Conservation (phyloP, 495 filamentous ascomycete genomes). For the Penicillium verhagenii region DNA sequence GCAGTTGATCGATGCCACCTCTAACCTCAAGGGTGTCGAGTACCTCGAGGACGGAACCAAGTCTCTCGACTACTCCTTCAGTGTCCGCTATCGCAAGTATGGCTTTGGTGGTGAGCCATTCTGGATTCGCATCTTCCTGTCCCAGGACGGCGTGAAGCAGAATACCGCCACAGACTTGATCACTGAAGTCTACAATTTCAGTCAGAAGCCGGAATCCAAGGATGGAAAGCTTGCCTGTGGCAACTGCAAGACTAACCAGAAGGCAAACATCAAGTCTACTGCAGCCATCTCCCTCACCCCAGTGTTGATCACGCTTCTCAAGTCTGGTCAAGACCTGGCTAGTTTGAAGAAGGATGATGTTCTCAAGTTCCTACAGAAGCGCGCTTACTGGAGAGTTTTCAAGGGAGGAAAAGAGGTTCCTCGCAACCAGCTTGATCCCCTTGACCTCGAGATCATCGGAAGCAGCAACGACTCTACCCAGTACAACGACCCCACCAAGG, state of each 20-base stretch:
- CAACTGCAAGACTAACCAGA: slow-evolving; percentile 10
- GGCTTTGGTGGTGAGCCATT: slow-evolving; percentile 14
- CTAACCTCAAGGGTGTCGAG: slow-evolving; percentile 1
- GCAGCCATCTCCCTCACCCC: slow-evolving; percentile 11
- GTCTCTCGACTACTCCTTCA: slow-evolving; percentile 8
- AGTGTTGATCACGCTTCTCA: slow-evolving; percentile 7
- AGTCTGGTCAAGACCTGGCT: neutral
- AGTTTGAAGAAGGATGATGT: slow-evolving; percentile 4
- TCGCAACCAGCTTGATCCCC: neutral
- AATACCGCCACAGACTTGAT: slow-evolving; percentile 1
- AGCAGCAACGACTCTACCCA: slow-evolving; percentile 6
- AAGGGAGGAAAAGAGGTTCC: slow-evolving; percentile 3
- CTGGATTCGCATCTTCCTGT: slow-evolving; percentile 8
- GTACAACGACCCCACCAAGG: slow-evolving; percentile 5
- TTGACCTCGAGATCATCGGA: slow-evolving; percentile 13
- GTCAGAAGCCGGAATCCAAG: neutral
- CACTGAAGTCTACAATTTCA: slow-evolving; percentile 18
- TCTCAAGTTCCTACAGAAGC: slow-evolving; percentile 4
- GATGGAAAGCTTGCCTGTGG: slow-evolving; percentile 4
- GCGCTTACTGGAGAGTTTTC: slow-evolving; percentile 13
- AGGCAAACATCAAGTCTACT: neutral
- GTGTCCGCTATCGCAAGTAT: slow-evolving; percentile 10
- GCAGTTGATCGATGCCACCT: neutral
- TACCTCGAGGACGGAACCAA: slow-evolving; percentile 3
- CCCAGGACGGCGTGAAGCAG: slow-evolving; percentile 1